A percentile compares a stretch with the other conserved stretches of the same genome.
Conservation (phyloP, 176 grass and related monocot species). For the Neostapfia colusana region DNA sequence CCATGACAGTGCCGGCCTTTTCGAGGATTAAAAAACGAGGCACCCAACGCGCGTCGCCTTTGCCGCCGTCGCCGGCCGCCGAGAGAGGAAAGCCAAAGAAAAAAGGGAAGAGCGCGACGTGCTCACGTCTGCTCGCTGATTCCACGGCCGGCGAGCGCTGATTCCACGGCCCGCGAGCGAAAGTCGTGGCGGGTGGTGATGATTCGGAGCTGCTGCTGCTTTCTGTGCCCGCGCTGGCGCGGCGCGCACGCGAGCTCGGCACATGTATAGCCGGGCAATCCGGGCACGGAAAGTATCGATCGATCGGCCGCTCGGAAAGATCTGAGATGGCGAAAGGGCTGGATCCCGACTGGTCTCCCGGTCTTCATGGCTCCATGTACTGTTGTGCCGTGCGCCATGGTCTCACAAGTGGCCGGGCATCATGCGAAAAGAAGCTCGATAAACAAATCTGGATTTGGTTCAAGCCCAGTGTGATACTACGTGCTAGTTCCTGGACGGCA, state of each 20-base stretch:
- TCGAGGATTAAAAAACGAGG: background rate
- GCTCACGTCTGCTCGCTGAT: conserved; percentile 20
- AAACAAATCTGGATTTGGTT: conserved; percentile 32
- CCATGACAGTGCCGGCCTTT: background rate
- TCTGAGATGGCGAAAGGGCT: background rate
- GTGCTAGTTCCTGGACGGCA: conserved; percentile 32
- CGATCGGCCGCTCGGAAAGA: conserved; percentile 25
- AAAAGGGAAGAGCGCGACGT: background rate
- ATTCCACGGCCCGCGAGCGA: conserved; percentile 12
- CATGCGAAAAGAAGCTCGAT: background rate
- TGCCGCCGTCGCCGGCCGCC: background rate
- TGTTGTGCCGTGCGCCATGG: conserved; percentile 5
- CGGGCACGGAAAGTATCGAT: conserved; percentile 49
- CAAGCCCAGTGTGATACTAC: conserved; percentile 7
- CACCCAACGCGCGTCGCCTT: background rate
- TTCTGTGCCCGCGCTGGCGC: background rate
- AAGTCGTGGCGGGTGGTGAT: background rate
- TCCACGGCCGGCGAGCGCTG: conserved; percentile 22
- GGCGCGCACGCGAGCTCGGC: conserved; percentile 10
- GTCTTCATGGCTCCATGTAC: background rate
- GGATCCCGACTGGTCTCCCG: conserved; percentile 6
- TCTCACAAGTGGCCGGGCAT: conserved; percentile 42
- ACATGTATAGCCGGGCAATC: conserved; percentile 31
- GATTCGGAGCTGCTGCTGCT: background rate
- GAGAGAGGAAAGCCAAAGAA: background rate